Conservation (phyloP, 768 basidiomycete species). For the Tremella mesenterica region DNA sequence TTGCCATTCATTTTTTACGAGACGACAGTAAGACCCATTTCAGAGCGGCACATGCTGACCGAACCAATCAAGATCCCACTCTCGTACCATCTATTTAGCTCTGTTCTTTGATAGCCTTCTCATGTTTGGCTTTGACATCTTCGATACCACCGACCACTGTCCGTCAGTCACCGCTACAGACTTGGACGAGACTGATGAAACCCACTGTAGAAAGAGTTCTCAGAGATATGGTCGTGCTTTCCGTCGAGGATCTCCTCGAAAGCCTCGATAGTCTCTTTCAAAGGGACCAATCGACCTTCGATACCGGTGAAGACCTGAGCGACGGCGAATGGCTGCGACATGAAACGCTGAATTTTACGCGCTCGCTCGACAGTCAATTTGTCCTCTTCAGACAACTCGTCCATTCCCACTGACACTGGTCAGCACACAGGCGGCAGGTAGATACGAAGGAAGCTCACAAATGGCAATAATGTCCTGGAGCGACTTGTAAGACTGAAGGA, state of each 20-base stretch:
- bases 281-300: slow-evolving; percentile 89
- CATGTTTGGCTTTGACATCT: slow-evolving; percentile 94
- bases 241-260: slow-evolving; percentile 98
- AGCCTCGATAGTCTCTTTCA: slow-evolving; percentile 64
- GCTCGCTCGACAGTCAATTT: slow-evolving; percentile 97
- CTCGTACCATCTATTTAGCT: too few relatives aligned
- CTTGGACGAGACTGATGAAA: background rate
- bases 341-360: slow-evolving; percentile 97
- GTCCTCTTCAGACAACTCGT: slow-evolving; percentile 99
- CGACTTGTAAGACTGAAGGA: slow-evolving; percentile 51
- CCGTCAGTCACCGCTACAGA: background rate
- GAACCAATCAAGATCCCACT: too few relatives aligned
- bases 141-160: slow-evolving; percentile 71
- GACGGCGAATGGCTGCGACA: slow-evolving; percentile 99
- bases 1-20: too few relatives aligned
- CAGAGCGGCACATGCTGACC: too few relatives aligned
- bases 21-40: too few relatives aligned
- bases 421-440: background rate
- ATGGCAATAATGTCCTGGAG: slow-evolving; percentile 94
- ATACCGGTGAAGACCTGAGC: slow-evolving; percentile 99
- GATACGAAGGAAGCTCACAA: slow-evolving; percentile 32
- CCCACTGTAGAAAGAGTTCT: slow-evolving; percentile 90
- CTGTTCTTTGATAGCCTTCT: slow-evolving; percentile 94
- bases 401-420: slow-evolving; percentile 68
- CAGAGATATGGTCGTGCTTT: slow-evolving; percentile 76